phyloP scores from a whole-genome alignment of 768 basidiomycete genomes.

The Amyloporia xantha region DNA sequence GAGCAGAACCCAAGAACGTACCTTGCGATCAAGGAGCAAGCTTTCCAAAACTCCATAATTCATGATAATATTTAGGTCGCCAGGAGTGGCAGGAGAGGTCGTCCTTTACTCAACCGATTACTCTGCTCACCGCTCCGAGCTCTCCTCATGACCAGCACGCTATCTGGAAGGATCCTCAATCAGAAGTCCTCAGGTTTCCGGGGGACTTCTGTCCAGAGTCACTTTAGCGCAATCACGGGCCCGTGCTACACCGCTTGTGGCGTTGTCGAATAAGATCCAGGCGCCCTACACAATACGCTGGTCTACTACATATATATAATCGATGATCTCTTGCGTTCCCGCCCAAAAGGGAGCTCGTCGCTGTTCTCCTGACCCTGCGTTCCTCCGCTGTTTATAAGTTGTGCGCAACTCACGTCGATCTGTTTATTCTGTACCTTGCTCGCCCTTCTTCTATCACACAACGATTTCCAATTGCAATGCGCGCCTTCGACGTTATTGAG shows the following conservation, averaged over 20 bases:
- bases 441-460: too few relatives aligned
- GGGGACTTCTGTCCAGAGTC: neutral
- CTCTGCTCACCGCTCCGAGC: too few relatives aligned
- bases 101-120: too few relatives aligned
- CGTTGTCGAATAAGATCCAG: neutral
- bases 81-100: too few relatives aligned
- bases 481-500: slow-evolving; percentile 4
- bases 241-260: neutral
- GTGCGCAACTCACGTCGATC: neutral
- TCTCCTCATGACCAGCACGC: too few relatives aligned
- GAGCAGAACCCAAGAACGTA: too few relatives aligned
- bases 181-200: neutral
- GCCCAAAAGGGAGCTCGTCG: too few relatives aligned
- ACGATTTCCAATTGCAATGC: slow-evolving; percentile 1
- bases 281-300: neutral
- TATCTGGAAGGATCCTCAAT: neutral
- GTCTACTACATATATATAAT: neutral
- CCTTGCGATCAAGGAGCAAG: too few relatives aligned
- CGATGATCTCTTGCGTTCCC: neutral
- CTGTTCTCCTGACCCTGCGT: neutral
- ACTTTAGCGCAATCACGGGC: neutral
- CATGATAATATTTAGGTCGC: too few relatives aligned
- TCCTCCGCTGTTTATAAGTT: neutral
- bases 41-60: too few relatives aligned
- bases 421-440: too few relatives aligned